These are phyloP conservation scores for Cystobasidiaceae sp. DNA, from an alignment of 1,284 basidiomycete genomes.

Conservation along the genomic window DNA sequence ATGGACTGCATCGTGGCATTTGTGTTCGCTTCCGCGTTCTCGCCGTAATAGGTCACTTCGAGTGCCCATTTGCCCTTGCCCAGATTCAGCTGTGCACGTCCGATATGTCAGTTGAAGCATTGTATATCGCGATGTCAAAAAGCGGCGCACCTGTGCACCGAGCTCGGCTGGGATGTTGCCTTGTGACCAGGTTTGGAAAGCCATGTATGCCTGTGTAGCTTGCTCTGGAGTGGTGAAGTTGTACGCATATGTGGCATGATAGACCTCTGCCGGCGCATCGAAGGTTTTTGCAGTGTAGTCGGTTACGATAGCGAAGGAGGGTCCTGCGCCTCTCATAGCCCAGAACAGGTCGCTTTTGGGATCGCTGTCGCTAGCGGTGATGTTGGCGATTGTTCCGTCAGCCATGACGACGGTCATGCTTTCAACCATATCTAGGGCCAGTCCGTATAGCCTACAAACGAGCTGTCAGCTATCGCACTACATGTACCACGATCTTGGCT, in stretches of 20 bases:
- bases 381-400: constrained; percentile 4
- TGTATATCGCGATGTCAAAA: not conserved
- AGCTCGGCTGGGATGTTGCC: constrained; percentile 1
- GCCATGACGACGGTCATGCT: constrained; percentile 14
- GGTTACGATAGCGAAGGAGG: constrained; percentile 9
- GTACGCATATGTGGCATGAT: not conserved
- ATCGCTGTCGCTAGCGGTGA: not conserved
- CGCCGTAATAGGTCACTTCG: constrained; percentile 9
- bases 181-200: not conserved
- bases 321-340: constrained; percentile 25
- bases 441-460: constrained; percentile 10
- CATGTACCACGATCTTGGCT: not conserved
- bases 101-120: not conserved
- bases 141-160: not conserved
- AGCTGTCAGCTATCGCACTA: not conserved
- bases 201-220: constrained; percentile 3
- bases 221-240: not conserved
- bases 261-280: constrained; percentile 5
- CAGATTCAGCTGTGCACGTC: not conserved
- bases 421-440: constrained; percentile 8
- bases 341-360: constrained; percentile 19
- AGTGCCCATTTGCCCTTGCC: constrained; percentile 11
- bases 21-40: not conserved
- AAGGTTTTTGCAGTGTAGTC: constrained; percentile 12
- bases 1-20: not conserved